Conservation (phyloP, 306 rosid species). For the Acacia acuminata region DNA sequence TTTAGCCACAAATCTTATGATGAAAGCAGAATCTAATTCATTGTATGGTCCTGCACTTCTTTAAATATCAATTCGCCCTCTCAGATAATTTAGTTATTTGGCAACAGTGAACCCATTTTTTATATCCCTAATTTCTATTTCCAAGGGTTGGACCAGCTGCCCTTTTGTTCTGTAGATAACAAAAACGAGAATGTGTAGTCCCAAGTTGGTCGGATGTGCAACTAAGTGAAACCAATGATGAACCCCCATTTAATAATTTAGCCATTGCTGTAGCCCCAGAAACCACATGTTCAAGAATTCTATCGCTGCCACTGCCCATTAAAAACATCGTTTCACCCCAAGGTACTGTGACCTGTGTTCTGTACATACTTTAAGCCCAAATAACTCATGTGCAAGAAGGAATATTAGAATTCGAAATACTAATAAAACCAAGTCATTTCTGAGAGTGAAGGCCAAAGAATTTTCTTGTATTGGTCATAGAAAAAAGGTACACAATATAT, state of each 20-base stretch:
- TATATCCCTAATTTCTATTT: background rate
- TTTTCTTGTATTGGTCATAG: background rate
- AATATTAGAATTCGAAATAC: background rate
- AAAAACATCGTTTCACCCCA: background rate
- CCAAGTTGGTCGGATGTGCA: background rate
- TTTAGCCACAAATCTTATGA: background rate
- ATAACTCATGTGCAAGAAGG: background rate
- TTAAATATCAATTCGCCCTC: slow-evolving; percentile 24
- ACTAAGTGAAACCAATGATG: background rate
- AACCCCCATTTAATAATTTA: background rate
- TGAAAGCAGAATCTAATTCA: slow-evolving; percentile 10
- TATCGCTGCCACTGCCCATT: background rate
- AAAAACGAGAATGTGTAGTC: background rate
- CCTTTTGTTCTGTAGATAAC: background rate
- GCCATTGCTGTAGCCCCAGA: background rate
- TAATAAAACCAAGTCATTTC: background rate
- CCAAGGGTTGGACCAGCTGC: background rate
- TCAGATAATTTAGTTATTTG: background rate
- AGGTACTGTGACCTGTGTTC: background rate
- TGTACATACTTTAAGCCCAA: background rate
- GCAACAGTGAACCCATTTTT: background rate
- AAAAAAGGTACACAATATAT: background rate
- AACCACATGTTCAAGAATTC: background rate
- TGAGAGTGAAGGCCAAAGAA: background rate
- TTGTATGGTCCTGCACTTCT: slow-evolving; percentile 7